Evolutionary conservation across 1,284 basidiomycete species (phyloP), one percentile per base, ranked within the genome.

Genomic region (Cronartium ribicola): DNA sequence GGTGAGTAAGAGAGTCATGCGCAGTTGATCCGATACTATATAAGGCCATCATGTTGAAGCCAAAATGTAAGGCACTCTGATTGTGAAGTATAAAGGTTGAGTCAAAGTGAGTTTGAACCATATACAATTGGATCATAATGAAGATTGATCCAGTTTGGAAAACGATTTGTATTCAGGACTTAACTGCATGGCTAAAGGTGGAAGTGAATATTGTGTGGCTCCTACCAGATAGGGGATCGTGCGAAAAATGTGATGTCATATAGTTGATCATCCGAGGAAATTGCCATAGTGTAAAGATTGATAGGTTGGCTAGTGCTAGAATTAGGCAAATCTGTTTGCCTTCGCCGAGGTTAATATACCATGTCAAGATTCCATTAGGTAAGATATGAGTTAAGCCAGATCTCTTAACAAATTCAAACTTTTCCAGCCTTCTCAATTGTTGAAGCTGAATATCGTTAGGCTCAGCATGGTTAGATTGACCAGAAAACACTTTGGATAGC

Each of bases 21-120:
- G 70, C 70, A 4, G 70, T 66, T n/a, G 70, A 72, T 13, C 70
- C 70, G 29, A 72, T 72, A 57, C 70, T 72, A 59, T 72, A 66
- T 40, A 72, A 43, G n/a, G 70, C 70, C 17, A 72, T n/a, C 70
- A 72, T 72, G n/a, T 72, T 72, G 22, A 72, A 72, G 10, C 62
- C 70, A 60, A 72, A 66, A 51, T 72, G 70, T 10, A 72, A 57
- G 39, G 63, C 55, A 72, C 60, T 55, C 70, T 72, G 20, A 36
- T 39, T 14, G 17, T 22, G n/a, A 22, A 7, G n/a, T 20, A 64
- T 41, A 3, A 64, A 20, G 6, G 6, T 13, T 10, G 5, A 22
- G 40, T 64, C 29, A 64, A 70, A 41, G 10, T 13, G 14, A 71
- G 22, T 5, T 65, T 6, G 29, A 55, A 65, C 44, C 13, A 17